Evolutionary conservation across 2,329 filamentous ascomycete species (phyloP).

Genomic region (Aspergillus transmontanensis): DNA sequence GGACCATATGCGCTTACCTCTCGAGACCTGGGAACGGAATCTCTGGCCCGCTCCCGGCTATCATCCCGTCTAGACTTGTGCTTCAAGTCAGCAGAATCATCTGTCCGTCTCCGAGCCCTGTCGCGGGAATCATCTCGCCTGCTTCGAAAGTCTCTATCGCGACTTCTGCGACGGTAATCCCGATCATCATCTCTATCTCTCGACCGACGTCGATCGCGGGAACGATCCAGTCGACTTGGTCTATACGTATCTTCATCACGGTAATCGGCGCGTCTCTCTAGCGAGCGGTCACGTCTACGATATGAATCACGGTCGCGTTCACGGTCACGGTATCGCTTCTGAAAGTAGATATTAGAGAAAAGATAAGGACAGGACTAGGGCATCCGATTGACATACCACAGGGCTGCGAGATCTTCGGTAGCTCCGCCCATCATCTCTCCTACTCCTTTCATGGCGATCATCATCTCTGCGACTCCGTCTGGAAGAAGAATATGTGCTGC

Average conservation of each 20-base stretch:
- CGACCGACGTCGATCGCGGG: conserved; percentile 66
- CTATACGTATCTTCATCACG: conserved; percentile 66
- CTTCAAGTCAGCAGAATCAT: conserved; percentile 72
- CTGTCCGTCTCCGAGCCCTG: conserved; percentile 63
- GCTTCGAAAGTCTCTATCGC: conserved; percentile 68
- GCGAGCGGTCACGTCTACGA: conserved; percentile 69
- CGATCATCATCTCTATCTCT: conserved; percentile 58
- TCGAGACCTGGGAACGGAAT: conserved; percentile 52
- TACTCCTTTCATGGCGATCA: conserved; percentile 54
- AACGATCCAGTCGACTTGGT: conserved; percentile 62
- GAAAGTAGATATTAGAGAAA: conserved; percentile 26
- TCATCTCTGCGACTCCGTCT: conserved; percentile 62
- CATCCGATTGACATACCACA: conserved; percentile 43
- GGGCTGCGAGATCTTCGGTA: conserved; percentile 52
- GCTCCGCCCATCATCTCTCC: conserved; percentile 53
- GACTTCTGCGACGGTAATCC: conserved; percentile 63
- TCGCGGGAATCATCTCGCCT: conserved; percentile 76
- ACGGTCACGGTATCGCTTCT: conserved; percentile 57
- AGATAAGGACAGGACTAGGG: neutral
- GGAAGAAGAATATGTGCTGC: conserved; percentile 75
- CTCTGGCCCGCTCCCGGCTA: conserved; percentile 59
- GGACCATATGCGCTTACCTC: conserved; percentile 55
- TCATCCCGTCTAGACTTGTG: conserved; percentile 68
- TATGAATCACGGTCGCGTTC: conserved; percentile 59
- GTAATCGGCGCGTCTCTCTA: conserved; percentile 51